Conservation (phyloP, 108 stramenopile genomes). For the Nannochloropsis salina region DNA sequence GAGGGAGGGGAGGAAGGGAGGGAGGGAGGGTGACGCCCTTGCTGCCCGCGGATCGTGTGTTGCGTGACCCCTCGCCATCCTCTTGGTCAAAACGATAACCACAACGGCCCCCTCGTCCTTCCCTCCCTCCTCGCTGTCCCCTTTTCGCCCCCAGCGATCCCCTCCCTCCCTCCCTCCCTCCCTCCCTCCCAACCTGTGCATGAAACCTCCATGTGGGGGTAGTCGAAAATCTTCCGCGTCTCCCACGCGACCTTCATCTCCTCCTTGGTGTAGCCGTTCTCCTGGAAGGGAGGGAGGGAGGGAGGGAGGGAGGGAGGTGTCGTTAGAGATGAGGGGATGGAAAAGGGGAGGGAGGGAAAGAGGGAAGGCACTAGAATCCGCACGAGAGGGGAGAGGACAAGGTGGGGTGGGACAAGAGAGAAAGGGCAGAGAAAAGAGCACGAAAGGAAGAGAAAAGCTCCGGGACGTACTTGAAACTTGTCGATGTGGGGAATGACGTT, state of each 20-base stretch:
- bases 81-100: too few species aligned
- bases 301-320: background rate
- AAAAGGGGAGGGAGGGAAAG: background rate
- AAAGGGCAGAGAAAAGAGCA: background rate
- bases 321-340: background rate
- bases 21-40: background rate
- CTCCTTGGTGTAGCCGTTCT: slow-evolving; percentile 97
- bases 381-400: background rate
- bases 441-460: too few species aligned
- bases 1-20: background rate
- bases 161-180: background rate
- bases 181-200: background rate
- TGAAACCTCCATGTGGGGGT: slow-evolving; percentile 32
- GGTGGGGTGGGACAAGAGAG: background rate
- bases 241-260: slow-evolving; percentile 99
- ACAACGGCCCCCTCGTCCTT: too few species aligned
- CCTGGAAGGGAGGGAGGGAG: slow-evolving; percentile 26
- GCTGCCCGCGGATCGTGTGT: too few species aligned
- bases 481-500: slow-evolving; percentile 99
- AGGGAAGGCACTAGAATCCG: background rate
- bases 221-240: slow-evolving; percentile 75
- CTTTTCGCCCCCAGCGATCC: background rate
- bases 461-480: slow-evolving; percentile 68
- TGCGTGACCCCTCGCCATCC: too few species aligned
- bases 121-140: background rate